Evolutionary conservation across 805 yeast species (phyloP), one percentile per base, ranked within the genome.

Genomic region (Ogataea parapolymorpha): DNA sequence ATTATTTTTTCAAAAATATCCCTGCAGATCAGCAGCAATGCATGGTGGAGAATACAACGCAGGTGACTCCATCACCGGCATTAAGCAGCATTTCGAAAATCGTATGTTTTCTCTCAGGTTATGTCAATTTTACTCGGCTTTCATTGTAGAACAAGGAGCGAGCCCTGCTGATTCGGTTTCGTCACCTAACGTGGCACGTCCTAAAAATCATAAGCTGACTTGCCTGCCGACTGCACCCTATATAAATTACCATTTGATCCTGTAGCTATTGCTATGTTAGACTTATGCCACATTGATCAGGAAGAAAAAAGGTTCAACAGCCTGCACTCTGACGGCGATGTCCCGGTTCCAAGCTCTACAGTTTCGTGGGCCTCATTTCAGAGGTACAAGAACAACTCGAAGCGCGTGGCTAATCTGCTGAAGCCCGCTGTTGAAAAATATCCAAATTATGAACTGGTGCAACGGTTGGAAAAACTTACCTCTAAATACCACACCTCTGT

Each of bases 321-420:
- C 17, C n/a, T 29, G 5, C 26, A 23, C 16, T 23, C 37, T 6
- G 23, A 39, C n/a, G 17, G 14, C 8, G 35, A 6, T 13, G 14
- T 35, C 14, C 6, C 37, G n/a, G 22, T 36, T 6, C 25, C 41
- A 5, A 17, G 22, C 14, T 16, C 16, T 1, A 28, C 13, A 10
- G 41, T 53, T 1, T 56, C 61, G 6, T 44, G 42, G 3, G 61
- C 61, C 6, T 56, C 56, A 26, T 28, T 48, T n/a, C 58, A 56
- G 35, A 44, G 61, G 12, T 45, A 46, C 37, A 53, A 46, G 25
- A 32, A 38, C 17, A 53, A 42, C 37, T 48, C 47, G 11, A 29
- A 39, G 23, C 49, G 42, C 24, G 46, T 54, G 14, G 45, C 53
- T 22, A 40, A 34, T 26, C 32, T 51, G 14, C 24, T 53, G 10